Conservation (phyloP, 805 yeast species). For the Zygotorulaspora florentina region DNA sequence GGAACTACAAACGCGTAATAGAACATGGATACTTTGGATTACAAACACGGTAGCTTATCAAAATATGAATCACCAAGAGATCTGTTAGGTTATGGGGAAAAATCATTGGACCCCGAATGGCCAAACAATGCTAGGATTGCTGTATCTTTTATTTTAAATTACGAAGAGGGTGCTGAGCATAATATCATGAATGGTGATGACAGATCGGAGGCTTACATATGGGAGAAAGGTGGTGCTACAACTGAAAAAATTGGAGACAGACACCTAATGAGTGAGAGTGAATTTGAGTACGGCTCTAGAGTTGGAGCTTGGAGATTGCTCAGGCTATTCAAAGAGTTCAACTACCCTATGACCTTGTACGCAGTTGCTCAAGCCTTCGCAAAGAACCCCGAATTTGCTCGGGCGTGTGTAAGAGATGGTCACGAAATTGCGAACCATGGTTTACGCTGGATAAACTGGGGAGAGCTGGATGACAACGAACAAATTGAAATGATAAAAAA, state of each 20-base stretch:
- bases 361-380: constrained; percentile 1
- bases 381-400: background rate
- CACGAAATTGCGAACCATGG: constrained; percentile 1
- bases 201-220: constrained; percentile 1
- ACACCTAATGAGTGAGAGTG: background rate
- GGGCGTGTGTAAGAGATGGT: constrained; percentile 1
- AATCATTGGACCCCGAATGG: constrained; percentile 1
- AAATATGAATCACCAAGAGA: background rate
- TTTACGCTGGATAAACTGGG: constrained; percentile 1
- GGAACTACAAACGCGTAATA: background rate
- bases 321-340: background rate
- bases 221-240: background rate
- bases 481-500: constrained; percentile 1
- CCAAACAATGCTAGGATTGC: constrained; percentile 1
- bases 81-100: background rate
- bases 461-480: background rate
- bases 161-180: constrained; percentile 1
- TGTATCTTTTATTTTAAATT: background rate
- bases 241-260: constrained; percentile 1
- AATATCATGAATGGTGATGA: constrained; percentile 2
- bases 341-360: background rate
- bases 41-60: constrained; percentile 27
- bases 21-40: background rate
- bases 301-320: constrained; percentile 1
- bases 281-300: constrained; percentile 2